phyloP scores from a whole-genome alignment of 192 early-diverging fungal species.

The Backusella mclennaniae region DNA sequence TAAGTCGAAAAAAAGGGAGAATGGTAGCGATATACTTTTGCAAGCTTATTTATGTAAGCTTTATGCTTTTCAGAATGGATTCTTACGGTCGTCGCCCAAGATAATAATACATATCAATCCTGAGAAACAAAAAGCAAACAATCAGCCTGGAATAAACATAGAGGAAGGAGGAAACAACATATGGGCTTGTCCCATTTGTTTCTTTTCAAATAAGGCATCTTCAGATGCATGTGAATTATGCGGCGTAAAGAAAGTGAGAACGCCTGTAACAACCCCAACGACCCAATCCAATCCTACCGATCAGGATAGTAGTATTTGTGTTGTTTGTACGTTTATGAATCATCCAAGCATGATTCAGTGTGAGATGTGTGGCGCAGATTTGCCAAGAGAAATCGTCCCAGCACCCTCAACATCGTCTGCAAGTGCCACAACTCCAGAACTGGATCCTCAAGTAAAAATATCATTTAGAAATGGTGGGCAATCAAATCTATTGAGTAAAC shows the following conservation, averaged over 20 bases:
- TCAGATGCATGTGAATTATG: constrained; percentile 54
- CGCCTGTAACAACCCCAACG: background rate
- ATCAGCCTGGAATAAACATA: background rate
- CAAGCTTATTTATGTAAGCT: background rate
- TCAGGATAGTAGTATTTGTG: constrained; percentile 48
- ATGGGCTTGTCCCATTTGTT: constrained; percentile 61
- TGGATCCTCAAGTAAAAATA: constrained; percentile 52
- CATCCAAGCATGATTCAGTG: constrained; percentile 76
- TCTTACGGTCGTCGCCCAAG: constrained; percentile 64
- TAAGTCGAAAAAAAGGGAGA: constrained; percentile 20
- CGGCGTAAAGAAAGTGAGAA: constrained; percentile 41
- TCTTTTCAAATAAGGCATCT: constrained; percentile 39
- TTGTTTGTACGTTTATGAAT: constrained; percentile 87
- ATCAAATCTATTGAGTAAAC: constrained; percentile 53
- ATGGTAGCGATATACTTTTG: background rate
- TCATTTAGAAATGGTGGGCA: constrained; percentile 80
- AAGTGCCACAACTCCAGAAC: constrained; percentile 16
- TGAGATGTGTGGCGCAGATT: constrained; percentile 80
- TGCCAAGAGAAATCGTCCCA: constrained; percentile 37
- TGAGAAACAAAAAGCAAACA: background rate
- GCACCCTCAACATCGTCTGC: constrained; percentile 32
- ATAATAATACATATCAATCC: constrained; percentile 49
- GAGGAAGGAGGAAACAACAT: background rate
- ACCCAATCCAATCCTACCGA: background rate
- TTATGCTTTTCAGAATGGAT: constrained; percentile 39